A percentile compares a stretch with the other conserved stretches of the same genome.
Conservation (phyloP, 768 basidiomycete genomes). For the Boletus reticuloceps region DNA sequence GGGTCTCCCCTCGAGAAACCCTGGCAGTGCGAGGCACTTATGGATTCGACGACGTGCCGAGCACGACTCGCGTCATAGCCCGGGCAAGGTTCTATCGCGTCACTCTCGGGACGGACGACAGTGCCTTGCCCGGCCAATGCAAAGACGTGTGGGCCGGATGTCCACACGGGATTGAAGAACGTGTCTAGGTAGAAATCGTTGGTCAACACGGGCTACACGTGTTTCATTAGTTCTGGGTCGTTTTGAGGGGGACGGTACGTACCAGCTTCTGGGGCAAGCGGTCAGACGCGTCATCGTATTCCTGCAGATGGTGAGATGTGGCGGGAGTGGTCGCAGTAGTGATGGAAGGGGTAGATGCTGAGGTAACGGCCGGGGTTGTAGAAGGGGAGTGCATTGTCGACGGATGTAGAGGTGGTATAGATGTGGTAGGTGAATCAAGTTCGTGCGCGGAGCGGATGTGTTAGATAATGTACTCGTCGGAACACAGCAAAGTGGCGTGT, state of each 20-base stretch:
- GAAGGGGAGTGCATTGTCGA: not conserved
- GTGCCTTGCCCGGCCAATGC: slow-evolving; percentile 8
- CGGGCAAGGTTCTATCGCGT: not conserved
- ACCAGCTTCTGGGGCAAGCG: not conserved
- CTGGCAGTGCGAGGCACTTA: not conserved
- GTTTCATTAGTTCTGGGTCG: not conserved
- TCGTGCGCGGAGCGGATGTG: not conserved
- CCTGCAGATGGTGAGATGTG: not conserved
- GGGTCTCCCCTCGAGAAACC: not conserved
- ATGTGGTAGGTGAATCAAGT: not conserved
- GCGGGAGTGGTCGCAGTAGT: not conserved
- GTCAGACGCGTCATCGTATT: not conserved
- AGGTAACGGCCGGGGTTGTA: too few relatives aligned
- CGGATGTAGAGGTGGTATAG: not conserved
- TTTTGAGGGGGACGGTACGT: not conserved
- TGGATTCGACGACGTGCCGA: not conserved
- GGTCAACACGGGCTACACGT: not conserved
- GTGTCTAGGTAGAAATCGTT: slow-evolving; percentile 49
- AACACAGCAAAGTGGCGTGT: not conserved
- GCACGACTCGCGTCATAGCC: not conserved
- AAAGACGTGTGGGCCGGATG: slow-evolving; percentile 10
- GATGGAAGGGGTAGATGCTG: not conserved
- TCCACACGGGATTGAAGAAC: slow-evolving; percentile 41
- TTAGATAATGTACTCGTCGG: not conserved
- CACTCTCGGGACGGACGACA: slow-evolving; percentile 1